Evolutionary conservation across 306 rosid genomes (phyloP).

Genomic region (Quercus mongolica): DNA sequence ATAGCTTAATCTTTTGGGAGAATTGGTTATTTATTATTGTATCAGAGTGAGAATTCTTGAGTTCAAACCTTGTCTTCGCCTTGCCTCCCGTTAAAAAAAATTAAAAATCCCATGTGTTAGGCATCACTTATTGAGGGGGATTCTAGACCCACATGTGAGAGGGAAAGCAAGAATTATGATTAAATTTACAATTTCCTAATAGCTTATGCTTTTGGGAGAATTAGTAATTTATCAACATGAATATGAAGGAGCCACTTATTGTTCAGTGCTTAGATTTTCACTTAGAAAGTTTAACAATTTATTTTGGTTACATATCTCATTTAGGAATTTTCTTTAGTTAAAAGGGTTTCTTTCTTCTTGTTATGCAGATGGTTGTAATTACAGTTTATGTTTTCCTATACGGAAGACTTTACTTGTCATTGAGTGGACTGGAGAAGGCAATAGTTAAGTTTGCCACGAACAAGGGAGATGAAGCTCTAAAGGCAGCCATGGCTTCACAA

Average conservation of each 20-base stretch:
- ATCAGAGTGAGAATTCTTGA: too few species aligned
- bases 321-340: not conserved
- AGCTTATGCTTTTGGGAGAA: too few species aligned
- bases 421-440: constrained; percentile 85
- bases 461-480: constrained; percentile 58
- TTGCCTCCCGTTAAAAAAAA: too few species aligned
- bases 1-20: too few species aligned
- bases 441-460: constrained; percentile 60
- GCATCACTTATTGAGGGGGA: too few species aligned
- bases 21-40: too few species aligned
- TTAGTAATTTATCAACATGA: not conserved
- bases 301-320: not conserved
- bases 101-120: too few species aligned
- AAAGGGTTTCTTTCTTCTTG: constrained; percentile 12
- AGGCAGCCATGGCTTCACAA: constrained; percentile 80
- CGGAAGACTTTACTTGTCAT: constrained; percentile 81
- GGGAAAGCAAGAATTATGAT: too few species aligned
- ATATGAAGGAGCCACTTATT: not conserved
- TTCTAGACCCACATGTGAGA: too few species aligned
- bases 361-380: constrained; percentile 67
- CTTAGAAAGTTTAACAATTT: not conserved
- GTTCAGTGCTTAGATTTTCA: not conserved
- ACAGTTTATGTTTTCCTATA: constrained; percentile 78
- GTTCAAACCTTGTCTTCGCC: too few species aligned
- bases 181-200: too few species aligned